Percentiles rank a stretch among this genome's conserved stretches.
These are phyloP conservation scores for Pneumocystis oryctolagi DNA, from an alignment of 1,139 yeast species.

Conservation along the genomic window DNA sequence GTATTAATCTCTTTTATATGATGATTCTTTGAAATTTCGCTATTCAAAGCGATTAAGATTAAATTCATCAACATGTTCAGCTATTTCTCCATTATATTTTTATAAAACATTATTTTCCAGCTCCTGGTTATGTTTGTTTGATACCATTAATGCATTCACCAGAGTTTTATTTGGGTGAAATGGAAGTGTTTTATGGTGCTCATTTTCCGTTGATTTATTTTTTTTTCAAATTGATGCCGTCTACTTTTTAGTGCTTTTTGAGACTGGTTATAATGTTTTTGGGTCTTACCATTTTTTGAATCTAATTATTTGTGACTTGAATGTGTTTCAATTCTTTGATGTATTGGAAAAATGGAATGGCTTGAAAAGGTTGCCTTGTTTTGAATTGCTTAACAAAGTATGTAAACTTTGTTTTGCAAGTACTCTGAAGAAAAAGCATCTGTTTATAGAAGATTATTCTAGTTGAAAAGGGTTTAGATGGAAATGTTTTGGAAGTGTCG, in stretches of 20 bases:
- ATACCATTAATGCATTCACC: constrained; percentile 49
- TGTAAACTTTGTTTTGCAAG: not conserved
- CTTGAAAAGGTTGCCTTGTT: not conserved
- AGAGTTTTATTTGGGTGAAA: constrained; percentile 29
- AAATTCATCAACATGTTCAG: constrained; percentile 9
- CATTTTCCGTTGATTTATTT: constrained; percentile 29
- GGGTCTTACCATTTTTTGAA: not conserved
- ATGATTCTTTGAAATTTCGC: constrained; percentile 6
- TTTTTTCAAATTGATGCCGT: constrained; percentile 25
- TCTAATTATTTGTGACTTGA: not conserved
- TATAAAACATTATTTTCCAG: constrained; percentile 72
- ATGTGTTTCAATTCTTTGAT: not conserved
- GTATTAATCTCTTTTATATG: constrained; percentile 1
- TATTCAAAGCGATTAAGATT: constrained; percentile 6
- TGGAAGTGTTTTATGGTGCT: constrained; percentile 20
- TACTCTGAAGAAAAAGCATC: not conserved
- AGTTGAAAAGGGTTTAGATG: not conserved
- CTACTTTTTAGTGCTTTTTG: constrained; percentile 26
- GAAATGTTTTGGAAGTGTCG: not conserved
- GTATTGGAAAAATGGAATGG: not conserved
- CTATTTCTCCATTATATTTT: constrained; percentile 34
- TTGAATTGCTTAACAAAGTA: not conserved
- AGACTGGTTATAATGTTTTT: constrained; percentile 15
- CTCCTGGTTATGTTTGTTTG: constrained; percentile 43
- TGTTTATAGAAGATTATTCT: not conserved